Percentiles rank a stretch among this genome's conserved stretches.
These are phyloP conservation scores for Heliosperma pusillum DNA, from an alignment of 148 eudicot species.

Conservation along the genomic window DNA sequence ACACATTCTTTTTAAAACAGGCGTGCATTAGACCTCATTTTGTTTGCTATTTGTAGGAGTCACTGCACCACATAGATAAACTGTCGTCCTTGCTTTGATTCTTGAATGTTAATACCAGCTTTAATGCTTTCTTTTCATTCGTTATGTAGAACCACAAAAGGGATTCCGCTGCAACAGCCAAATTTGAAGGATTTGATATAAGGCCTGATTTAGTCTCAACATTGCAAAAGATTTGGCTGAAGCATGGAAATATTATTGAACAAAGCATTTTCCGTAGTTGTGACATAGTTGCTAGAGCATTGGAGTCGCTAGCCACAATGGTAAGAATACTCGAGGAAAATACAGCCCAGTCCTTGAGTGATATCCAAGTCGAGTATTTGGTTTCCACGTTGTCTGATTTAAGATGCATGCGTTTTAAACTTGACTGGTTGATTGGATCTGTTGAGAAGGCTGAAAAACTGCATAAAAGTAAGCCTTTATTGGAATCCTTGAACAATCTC, in stretches of 20 bases:
- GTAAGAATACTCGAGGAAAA: constrained; percentile 7
- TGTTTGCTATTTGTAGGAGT: too few species aligned
- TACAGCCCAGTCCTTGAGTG: constrained; percentile 2
- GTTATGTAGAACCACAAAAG: constrained; percentile 8
- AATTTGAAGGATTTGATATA: constrained; percentile 10
- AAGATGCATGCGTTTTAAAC: not conserved
- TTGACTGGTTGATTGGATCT: constrained; percentile 7
- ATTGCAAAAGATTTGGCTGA: constrained; percentile 13
- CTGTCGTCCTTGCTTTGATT: not conserved
- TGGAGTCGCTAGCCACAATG: not conserved
- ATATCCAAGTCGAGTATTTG: constrained; percentile 5
- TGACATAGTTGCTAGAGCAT: not conserved
- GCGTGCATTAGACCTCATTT: too few species aligned
- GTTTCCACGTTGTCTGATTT: constrained; percentile 9
- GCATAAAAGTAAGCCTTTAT: constrained; percentile 12
- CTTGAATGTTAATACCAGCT: not conserved
- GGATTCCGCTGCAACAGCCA: not conserved
- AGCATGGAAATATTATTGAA: constrained; percentile 11
- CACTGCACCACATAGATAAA: too few species aligned
- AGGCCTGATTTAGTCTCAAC: constrained; percentile 15
- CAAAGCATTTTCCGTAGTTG: not conserved
- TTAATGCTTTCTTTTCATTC: not conserved
- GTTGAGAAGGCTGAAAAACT: constrained; percentile 10
- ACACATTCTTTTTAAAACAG: too few species aligned
- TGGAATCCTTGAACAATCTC: not conserved